A percentile compares a stretch with the other conserved stretches of the same genome.
Conservation (phyloP, 176 grass and related monocot genomes). For the Cenchrus purpureus region DNA sequence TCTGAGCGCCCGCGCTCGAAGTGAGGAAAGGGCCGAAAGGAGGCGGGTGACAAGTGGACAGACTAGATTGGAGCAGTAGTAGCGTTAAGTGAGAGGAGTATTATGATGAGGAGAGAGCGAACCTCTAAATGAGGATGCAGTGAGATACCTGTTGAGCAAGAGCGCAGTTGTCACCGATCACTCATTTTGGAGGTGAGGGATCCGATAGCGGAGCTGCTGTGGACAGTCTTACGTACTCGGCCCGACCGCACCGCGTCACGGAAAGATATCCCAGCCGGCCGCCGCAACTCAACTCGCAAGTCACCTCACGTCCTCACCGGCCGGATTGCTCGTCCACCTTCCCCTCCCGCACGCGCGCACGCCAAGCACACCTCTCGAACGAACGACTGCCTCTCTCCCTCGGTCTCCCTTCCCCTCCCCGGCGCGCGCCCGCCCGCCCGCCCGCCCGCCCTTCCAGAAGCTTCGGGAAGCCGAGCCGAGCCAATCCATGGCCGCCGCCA, state of each 20-base stretch:
- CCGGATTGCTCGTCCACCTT: background rate
- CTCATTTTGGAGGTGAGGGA: too few species aligned
- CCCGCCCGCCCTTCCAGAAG: conserved; percentile 40
- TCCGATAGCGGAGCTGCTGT: too few species aligned
- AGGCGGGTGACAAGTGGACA: too few species aligned
- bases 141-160: too few species aligned
- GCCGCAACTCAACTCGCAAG: background rate
- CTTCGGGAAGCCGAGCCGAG: conserved; percentile 34
- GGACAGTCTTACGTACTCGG: background rate
- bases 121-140: too few species aligned
- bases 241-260: conserved; percentile 2
- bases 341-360: background rate
- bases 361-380: conserved; percentile 8
- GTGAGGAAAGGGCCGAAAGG: too few species aligned
- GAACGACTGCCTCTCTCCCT: background rate
- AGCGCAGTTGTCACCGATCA: too few species aligned
- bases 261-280: background rate
- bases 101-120: too few species aligned
- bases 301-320: background rate
- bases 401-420: background rate
- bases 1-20: too few species aligned
- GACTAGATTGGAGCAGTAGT: too few species aligned
- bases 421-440: too few species aligned
- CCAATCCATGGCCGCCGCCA: conserved; percentile 40
- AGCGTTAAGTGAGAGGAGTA: too few species aligned